Base-by-base conservation (phyloP, 2,329 filamentous ascomycete species). In the Nemania bipapillata region DNA sequence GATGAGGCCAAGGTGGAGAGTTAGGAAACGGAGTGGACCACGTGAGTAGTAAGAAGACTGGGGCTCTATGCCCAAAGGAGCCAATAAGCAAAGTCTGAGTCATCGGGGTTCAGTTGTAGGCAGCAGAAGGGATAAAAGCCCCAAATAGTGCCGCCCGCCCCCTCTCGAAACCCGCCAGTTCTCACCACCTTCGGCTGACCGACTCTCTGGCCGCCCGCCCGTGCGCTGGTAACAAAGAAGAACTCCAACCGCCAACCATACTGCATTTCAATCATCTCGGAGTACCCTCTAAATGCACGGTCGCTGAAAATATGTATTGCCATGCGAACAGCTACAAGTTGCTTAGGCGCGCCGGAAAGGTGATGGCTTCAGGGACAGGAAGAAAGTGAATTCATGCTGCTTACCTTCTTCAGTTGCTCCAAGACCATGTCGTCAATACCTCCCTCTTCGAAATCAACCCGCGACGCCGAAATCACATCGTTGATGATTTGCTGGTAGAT, bases 381-480 rank as follows among this genome's bases (percentile, higher is more conserved):
- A 50, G 47, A 57, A 45, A 50, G 22, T 49, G 28, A 24, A 35
- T 37, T 32, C 32, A 62, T 66, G 61, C 56, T 65, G 66, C 92
- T 87, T 85, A 98, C 95, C 89, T 91, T 87, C 81, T 90, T 91
- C 85, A 99, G 85, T 80, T 97, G 93, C 74, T 95, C 89, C 77
- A 99, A 84, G 59, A 95, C 95, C 75, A 88, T 85, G 80, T 95
- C 91, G 76, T 97, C 93, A 73, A 98, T 91, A 76, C 96, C 96
- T 75, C 91, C 93, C 83, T 99, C 96, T 81, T 99, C 96, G 80
- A 99, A 98, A 82, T 98, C 96, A 78, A 95, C 92, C 78, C 92
- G 89, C 77, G 95, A 97, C 74, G 92, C 91, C 75, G 95, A 91
- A 81, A 98, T 93, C 79, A 99, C 94, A 83, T 96, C 93, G 71